Conservation (phyloP, 1,284 basidiomycete genomes). For the Malassezia arunalokei region DNA sequence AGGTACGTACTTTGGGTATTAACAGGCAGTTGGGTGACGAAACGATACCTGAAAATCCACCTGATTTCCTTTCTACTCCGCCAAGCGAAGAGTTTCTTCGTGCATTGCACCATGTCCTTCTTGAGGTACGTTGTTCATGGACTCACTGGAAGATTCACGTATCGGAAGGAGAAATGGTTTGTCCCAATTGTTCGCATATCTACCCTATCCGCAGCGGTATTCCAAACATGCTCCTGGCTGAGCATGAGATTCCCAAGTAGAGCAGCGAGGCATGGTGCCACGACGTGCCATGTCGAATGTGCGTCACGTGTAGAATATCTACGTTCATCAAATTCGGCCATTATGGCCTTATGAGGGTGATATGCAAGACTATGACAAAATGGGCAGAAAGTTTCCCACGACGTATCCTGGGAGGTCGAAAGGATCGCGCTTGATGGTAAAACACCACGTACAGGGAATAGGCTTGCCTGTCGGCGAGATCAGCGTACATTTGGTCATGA, state of each 20-base stretch:
- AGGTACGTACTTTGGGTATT: slow-evolving; percentile 51
- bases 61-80: slow-evolving; percentile 51
- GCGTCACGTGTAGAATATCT: too few species aligned
- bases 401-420: slow-evolving; percentile 40
- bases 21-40: slow-evolving; percentile 59
- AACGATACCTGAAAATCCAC: slow-evolving; percentile 64
- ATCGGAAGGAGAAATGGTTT: slow-evolving; percentile 83
- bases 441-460: slow-evolving; percentile 41
- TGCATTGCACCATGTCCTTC: slow-evolving; percentile 75
- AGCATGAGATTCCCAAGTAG: slow-evolving; percentile 63
- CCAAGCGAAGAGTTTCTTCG: slow-evolving; percentile 49
- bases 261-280: too few species aligned
- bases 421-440: slow-evolving; percentile 44
- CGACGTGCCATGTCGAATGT: too few species aligned
- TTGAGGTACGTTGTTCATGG: slow-evolving; percentile 57
- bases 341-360: neutral
- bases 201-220: slow-evolving; percentile 89
- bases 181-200: slow-evolving; percentile 77
- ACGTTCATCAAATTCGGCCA: too few species aligned
- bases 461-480: slow-evolving; percentile 32
- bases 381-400: slow-evolving; percentile 26
- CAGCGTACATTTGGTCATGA: slow-evolving; percentile 38
- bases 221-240: slow-evolving; percentile 90
- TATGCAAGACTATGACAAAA: slow-evolving; percentile 8
- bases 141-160: slow-evolving; percentile 63